These are phyloP conservation scores for carrot (Daucus carota) DNA, from an alignment of 129 eudicot genomes.

Conservation along the genomic window DH1_v3.0 NC_030381.2:27937501-27938000, in stretches of 20 bases:
- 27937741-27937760: background rate
- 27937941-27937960: too few species aligned
- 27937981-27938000: too few species aligned
- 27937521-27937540: background rate
- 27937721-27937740: background rate
- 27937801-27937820: background rate
- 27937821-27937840: background rate
- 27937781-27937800: background rate
- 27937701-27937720: background rate
- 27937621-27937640: too few species aligned
- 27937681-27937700: background rate
- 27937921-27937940: too few species aligned
- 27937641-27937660: background rate
- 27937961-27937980: too few species aligned
- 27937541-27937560: background rate
- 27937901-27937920: too few species aligned
- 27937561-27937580: background rate
- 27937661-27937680: background rate
- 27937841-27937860: too few species aligned
- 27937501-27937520: background rate
- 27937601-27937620: background rate
- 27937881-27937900: too few species aligned
- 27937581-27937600: slow-evolving; percentile 1
- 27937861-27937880: too few species aligned
- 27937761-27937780: background rate